phyloP scores from a whole-genome alignment of 2,329 filamentous ascomycete genomes.

The Trichoderma citrinoviride region DNA sequence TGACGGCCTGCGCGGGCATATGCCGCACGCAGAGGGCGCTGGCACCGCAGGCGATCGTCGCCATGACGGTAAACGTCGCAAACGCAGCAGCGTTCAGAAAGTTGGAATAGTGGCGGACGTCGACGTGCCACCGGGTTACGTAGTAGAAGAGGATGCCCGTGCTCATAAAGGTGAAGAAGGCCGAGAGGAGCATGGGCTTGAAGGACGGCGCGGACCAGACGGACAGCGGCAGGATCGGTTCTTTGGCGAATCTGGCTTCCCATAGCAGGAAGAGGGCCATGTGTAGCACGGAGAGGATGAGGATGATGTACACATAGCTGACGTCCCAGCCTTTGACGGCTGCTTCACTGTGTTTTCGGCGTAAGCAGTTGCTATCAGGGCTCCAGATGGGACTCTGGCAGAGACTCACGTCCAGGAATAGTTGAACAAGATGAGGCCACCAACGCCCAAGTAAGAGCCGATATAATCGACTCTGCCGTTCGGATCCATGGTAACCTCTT shows the following conservation, averaged over 20 bases:
- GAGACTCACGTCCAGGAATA: conserved; percentile 11
- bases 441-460: conserved; percentile 7
- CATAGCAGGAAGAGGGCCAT: conserved; percentile 1
- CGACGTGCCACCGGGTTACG: not conserved
- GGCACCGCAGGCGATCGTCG: conserved; percentile 1
- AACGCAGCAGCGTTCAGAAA: not conserved
- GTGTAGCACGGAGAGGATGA: conserved; percentile 8
- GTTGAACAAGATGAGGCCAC: conserved; percentile 12
- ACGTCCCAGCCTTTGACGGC: conserved; percentile 9
- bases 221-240: not conserved
- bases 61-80: not conserved
- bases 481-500: conserved; percentile 12
- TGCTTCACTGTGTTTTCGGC: not conserved
- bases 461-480: conserved; percentile 12
- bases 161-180: conserved; percentile 17
- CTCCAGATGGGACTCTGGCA: not conserved
- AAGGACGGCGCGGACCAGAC: conserved; percentile 12
- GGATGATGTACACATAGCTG: not conserved
- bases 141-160: conserved; percentile 6
- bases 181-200: conserved; percentile 12
- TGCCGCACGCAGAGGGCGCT: conserved; percentile 2
- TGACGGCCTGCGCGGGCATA: conserved; percentile 5
- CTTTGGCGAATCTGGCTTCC: conserved; percentile 2
- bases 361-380: not conserved
- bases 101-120: conserved; percentile 1